These are phyloP conservation scores for Haberlea rhodopensis DNA, from an alignment of 257 asterid species.

Conservation along the genomic window DNA sequence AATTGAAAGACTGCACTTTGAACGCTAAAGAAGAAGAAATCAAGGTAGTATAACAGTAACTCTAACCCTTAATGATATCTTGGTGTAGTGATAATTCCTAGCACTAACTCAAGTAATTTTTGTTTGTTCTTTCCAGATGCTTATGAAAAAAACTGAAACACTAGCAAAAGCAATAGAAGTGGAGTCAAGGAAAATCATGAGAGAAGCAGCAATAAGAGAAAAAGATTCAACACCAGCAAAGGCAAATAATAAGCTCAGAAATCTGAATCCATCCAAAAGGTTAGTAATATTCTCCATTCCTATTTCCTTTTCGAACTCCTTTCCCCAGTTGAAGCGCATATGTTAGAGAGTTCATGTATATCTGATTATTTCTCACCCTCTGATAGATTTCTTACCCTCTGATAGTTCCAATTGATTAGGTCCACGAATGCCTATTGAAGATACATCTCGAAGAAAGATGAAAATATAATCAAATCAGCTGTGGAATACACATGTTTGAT, in stretches of 20 bases:
- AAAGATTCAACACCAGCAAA: slow-evolving; percentile 38
- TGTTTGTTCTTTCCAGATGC: slow-evolving; percentile 45
- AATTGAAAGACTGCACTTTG: slow-evolving; percentile 48
- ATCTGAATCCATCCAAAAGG: slow-evolving; percentile 48
- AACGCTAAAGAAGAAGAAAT: slow-evolving; percentile 71
- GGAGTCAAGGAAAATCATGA: slow-evolving; percentile 63
- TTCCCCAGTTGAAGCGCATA: not conserved
- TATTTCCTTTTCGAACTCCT: not conserved
- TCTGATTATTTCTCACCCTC: not conserved
- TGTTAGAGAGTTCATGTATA: not conserved
- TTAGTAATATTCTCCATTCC: slow-evolving; percentile 21
- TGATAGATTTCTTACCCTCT: slow-evolving; percentile 6
- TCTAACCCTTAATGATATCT: not conserved
- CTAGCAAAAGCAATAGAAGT: slow-evolving; percentile 61
- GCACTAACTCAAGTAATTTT: slow-evolving; percentile 4
- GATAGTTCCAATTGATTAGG: slow-evolving; percentile 30
- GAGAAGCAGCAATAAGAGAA: slow-evolving; percentile 61
- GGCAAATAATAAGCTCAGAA: slow-evolving; percentile 38
- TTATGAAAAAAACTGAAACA: slow-evolving; percentile 61
- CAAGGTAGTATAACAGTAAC: slow-evolving; percentile 39
- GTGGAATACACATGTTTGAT: slow-evolving; percentile 12
- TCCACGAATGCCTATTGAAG: slow-evolving; percentile 36
- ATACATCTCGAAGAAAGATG: slow-evolving; percentile 13
- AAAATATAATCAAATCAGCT: slow-evolving; percentile 7
- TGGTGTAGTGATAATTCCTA: not conserved